phyloP scores from a whole-genome alignment of 2,329 filamentous ascomycete genomes.

The Atkinsonella hypoxylon region DNA sequence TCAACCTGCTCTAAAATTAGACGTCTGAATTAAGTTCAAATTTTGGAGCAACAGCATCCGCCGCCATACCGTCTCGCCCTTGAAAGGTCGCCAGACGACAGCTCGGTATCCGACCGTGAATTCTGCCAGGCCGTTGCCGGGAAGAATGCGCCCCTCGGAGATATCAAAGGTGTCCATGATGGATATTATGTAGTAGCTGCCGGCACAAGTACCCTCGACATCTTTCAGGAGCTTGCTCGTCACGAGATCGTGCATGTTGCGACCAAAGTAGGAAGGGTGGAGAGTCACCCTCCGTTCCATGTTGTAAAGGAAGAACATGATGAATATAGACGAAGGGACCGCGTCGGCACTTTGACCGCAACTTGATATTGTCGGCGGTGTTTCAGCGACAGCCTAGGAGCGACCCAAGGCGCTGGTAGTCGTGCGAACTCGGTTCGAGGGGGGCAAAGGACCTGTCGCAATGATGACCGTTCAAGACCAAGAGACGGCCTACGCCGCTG shows the following conservation, averaged over 20 bases:
- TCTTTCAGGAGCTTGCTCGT: constrained; percentile 82
- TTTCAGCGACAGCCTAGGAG: neutral
- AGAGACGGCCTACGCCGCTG: neutral
- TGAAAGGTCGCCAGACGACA: constrained; percentile 95
- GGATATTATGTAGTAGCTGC: constrained; percentile 94
- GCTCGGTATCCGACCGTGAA: constrained; percentile 93
- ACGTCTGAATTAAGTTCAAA: constrained; percentile 9
- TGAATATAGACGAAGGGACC: constrained; percentile 12
- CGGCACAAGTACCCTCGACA: constrained; percentile 89
- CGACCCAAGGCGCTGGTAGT: neutral
- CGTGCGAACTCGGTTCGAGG: neutral
- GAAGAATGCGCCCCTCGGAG: constrained; percentile 83
- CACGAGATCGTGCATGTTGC: constrained; percentile 84
- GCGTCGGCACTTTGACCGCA: neutral
- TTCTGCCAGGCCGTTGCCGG: constrained; percentile 82
- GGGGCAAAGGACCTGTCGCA: neutral
- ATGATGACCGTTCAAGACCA: neutral
- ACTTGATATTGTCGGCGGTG: neutral
- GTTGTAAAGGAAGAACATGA: constrained; percentile 97
- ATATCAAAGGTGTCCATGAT: constrained; percentile 96
- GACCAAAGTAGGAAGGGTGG: constrained; percentile 93
- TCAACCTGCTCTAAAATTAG: constrained; percentile 56
- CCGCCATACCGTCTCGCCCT: constrained; percentile 79
- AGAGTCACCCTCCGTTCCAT: constrained; percentile 90
- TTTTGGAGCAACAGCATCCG: constrained; percentile 8